Conservation (phyloP, 495 filamentous ascomycete genomes). For the Pyronema omphalodes region DNA sequence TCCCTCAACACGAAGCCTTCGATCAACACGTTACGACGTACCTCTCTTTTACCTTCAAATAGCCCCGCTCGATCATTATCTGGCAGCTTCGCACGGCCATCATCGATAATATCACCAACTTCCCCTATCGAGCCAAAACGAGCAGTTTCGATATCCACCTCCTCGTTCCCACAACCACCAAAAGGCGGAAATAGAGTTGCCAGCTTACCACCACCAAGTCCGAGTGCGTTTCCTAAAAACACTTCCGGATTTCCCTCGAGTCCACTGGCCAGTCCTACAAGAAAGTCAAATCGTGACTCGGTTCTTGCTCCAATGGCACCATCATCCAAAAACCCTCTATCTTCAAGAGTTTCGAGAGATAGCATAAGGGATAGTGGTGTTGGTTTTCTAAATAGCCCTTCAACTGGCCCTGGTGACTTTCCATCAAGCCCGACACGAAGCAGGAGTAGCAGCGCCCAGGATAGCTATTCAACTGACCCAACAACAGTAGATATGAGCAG, state of each 20-base stretch:
- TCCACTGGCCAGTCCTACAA: constrained; percentile 5
- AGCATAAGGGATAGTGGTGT: constrained; percentile 8
- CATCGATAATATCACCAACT: constrained; percentile 13
- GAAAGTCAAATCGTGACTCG: constrained; percentile 5
- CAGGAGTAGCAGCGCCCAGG: constrained; percentile 21
- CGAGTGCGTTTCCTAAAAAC: not conserved
- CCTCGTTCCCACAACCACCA: constrained; percentile 21
- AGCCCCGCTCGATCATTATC: not conserved
- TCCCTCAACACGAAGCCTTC: constrained; percentile 12
- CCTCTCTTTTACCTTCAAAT: not conserved
- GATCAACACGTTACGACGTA: constrained; percentile 14
- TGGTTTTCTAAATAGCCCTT: constrained; percentile 2
- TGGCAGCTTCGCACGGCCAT: constrained; percentile 4
- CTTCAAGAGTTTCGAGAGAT: constrained; percentile 4
- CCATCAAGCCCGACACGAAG: constrained; percentile 18
- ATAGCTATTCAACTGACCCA: constrained; percentile 23
- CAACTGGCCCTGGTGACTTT: constrained; percentile 9
- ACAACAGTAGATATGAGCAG: constrained; percentile 18
- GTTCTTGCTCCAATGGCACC: constrained; percentile 6
- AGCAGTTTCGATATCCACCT: constrained; percentile 17
- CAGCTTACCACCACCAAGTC: constrained; percentile 12
- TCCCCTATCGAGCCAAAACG: constrained; percentile 11
- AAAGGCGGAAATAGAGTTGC: constrained; percentile 7
- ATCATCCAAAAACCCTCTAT: constrained; percentile 5
- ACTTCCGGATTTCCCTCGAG: not conserved